A percentile compares a stretch with the other conserved stretches of the same genome.
phyloP scores from a whole-genome alignment of 1,284 basidiomycete genomes.

The Pseudomicrostroma phylloplanum region DNA sequence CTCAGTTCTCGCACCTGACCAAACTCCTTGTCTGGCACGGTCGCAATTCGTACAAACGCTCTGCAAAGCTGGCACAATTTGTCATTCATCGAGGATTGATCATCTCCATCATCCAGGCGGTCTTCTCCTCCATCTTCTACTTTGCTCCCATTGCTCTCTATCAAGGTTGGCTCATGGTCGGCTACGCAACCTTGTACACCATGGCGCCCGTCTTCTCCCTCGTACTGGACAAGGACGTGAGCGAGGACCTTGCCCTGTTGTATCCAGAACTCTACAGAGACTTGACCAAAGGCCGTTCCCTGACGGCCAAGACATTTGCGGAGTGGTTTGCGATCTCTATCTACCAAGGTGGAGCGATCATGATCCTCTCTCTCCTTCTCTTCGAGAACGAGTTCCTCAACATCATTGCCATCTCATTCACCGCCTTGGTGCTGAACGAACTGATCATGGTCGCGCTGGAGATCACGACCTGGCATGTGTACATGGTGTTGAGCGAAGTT shows the following conservation, averaged over 20 bases:
- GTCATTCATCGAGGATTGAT: conserved; percentile 92
- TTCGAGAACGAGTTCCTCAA: conserved; percentile 98
- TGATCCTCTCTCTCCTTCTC: conserved; percentile 90
- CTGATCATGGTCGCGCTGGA: conserved; percentile 98
- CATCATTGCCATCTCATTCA: conserved; percentile 96
- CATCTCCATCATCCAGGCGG: conserved; percentile 82
- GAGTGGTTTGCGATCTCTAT: conserved; percentile 95
- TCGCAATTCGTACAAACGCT: conserved; percentile 94
- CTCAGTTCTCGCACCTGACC: conserved; percentile 87
- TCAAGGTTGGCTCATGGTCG: conserved; percentile 90
- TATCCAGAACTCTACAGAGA: conserved; percentile 99
- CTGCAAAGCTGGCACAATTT: conserved; percentile 94
- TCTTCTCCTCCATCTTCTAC: conserved; percentile 95
- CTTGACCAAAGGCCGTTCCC: conserved; percentile 61
- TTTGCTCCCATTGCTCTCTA: conserved; percentile 97
- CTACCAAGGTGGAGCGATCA: conserved; percentile 97
- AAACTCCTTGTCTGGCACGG: conserved; percentile 96
- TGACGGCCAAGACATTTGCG: conserved; percentile 97
- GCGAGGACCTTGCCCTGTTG: conserved; percentile 84
- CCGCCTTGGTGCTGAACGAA: conserved; percentile 90
- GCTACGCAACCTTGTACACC: conserved; percentile 95
- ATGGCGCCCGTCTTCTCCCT: conserved; percentile 98
- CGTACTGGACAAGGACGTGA: conserved; percentile 91
- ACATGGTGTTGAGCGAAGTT: conserved; percentile 90
- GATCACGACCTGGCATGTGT: conserved; percentile 95